These are phyloP conservation scores for Begonia fuchsioides DNA, from an alignment of 306 rosid genomes.

Conservation along the genomic window DNA sequence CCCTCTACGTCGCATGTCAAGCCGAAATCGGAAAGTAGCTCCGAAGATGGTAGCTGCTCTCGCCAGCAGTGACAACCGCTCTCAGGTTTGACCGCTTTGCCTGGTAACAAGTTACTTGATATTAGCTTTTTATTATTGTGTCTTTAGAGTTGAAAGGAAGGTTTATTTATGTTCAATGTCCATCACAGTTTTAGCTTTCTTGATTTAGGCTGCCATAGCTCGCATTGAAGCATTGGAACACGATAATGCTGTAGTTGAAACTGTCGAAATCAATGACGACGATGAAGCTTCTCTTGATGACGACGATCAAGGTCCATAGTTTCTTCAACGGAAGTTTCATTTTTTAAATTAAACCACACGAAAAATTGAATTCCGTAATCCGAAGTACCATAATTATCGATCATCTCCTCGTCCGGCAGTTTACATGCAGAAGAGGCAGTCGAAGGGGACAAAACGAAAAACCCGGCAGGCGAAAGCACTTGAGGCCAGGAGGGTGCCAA, in stretches of 20 bases:
- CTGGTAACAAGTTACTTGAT: background rate
- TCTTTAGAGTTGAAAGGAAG: background rate
- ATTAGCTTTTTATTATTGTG: background rate
- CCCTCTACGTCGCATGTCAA: constrained; percentile 53
- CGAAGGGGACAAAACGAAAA: constrained; percentile 79
- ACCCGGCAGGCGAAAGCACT: constrained; percentile 93
- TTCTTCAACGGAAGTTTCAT: no score
- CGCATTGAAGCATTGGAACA: constrained; percentile 84
- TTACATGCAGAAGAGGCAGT: constrained; percentile 56
- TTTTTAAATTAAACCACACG: no score
- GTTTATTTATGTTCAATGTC: background rate
- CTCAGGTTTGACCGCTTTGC: constrained; percentile 24
- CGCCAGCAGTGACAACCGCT: constrained; percentile 63
- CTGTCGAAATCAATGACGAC: constrained; percentile 37
- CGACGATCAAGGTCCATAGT: constrained; percentile 52
- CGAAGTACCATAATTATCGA: background rate
- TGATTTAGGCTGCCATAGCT: constrained; percentile 62
- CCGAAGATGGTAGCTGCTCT: constrained; percentile 81
- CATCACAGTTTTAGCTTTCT: background rate
- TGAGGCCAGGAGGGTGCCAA: constrained; percentile 85
- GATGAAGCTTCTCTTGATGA: constrained; percentile 78
- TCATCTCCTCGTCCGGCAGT: constrained; percentile 14
- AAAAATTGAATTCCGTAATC: no score
- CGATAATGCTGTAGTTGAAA: constrained; percentile 67
- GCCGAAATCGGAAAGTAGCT: constrained; percentile 79